A percentile compares a stretch with the other conserved stretches of the same genome.
phyloP scores from a whole-genome alignment of 2,329 filamentous ascomycete species.

The Cordyceps militaris region DNA sequence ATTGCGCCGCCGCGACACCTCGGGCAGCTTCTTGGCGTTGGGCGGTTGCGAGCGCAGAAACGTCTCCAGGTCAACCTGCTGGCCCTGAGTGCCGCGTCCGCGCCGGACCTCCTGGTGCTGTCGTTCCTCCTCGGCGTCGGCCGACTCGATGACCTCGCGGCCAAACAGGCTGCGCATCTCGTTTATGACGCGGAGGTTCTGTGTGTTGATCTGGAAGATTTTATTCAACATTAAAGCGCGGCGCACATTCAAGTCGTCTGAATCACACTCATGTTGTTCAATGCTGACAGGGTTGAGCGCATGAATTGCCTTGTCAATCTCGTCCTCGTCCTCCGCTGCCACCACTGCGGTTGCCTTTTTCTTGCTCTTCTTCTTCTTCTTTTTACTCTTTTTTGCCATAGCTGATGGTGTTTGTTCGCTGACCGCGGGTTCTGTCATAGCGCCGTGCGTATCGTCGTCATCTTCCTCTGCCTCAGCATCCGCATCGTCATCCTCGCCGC shows the following conservation, averaged over 20 bases:
- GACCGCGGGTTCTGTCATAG: constrained; percentile 23
- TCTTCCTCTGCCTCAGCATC: constrained; percentile 30
- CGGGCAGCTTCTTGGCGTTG: constrained; percentile 54
- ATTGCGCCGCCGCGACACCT: constrained; percentile 68
- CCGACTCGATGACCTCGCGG: constrained; percentile 49
- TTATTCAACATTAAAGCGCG: constrained; percentile 31
- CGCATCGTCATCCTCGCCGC: constrained; percentile 34
- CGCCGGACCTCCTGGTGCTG: constrained; percentile 28
- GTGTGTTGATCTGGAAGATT: constrained; percentile 45
- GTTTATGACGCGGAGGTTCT: constrained; percentile 76
- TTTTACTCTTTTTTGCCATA: constrained; percentile 26
- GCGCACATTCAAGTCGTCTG: constrained; percentile 8
- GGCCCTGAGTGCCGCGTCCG: constrained; percentile 28
- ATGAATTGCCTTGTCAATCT: constrained; percentile 49
- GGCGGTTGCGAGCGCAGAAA: constrained; percentile 46
- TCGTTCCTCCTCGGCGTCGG: constrained; percentile 41
- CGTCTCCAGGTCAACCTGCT: constrained; percentile 51
- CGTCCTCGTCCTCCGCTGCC: constrained; percentile 34
- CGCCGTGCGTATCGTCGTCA: constrained; percentile 17
- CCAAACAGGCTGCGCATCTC: constrained; percentile 71
- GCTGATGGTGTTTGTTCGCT: constrained; percentile 18
- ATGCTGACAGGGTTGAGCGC: constrained; percentile 36
- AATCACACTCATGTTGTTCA: background rate
- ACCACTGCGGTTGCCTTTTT: constrained; percentile 24
- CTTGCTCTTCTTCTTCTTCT: constrained; percentile 34